A percentile compares a stretch with the other conserved stretches of the same genome.
These are phyloP conservation scores for Aechmea fasciata DNA, from an alignment of 176 grass and related monocot genomes.

Conservation along the genomic window DNA sequence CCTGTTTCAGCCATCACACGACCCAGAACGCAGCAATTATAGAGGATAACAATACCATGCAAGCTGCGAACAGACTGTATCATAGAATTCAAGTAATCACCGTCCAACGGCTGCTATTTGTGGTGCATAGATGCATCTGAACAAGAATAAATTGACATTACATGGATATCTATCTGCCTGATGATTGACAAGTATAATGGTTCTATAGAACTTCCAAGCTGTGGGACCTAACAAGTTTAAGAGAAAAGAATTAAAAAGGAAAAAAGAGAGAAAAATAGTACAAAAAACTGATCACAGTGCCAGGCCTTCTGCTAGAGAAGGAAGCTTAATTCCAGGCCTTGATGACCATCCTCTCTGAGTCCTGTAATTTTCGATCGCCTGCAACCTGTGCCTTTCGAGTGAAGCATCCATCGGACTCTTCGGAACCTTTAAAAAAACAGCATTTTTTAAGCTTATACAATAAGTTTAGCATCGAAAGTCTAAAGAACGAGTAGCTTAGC, in stretches of 20 bases:
- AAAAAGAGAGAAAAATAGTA: slow-evolving; percentile 13
- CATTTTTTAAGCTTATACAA: not conserved
- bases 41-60: no score
- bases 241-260: slow-evolving; percentile 1
- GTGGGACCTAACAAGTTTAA: not conserved
- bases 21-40: no score
- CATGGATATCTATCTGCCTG: no score
- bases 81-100: no score
- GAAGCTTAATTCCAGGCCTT: slow-evolving; percentile 76
- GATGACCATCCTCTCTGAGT: slow-evolving; percentile 71
- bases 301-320: slow-evolving; percentile 34
- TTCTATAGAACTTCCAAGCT: no score
- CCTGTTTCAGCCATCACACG: no score
- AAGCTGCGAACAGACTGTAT: no score
- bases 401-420: slow-evolving; percentile 55
- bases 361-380: slow-evolving; percentile 72
- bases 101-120: no score
- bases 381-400: slow-evolving; percentile 58
- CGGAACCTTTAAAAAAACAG: slow-evolving; percentile 23
- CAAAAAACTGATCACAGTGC: slow-evolving; percentile 19
- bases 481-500: not conserved
- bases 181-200: no score
- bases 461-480: slow-evolving; percentile 13
- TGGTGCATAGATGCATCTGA: no score
- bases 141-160: no score